Conservation (phyloP, 2,329 filamentous ascomycete genomes). For the Daldinia eschscholtzii region DNA sequence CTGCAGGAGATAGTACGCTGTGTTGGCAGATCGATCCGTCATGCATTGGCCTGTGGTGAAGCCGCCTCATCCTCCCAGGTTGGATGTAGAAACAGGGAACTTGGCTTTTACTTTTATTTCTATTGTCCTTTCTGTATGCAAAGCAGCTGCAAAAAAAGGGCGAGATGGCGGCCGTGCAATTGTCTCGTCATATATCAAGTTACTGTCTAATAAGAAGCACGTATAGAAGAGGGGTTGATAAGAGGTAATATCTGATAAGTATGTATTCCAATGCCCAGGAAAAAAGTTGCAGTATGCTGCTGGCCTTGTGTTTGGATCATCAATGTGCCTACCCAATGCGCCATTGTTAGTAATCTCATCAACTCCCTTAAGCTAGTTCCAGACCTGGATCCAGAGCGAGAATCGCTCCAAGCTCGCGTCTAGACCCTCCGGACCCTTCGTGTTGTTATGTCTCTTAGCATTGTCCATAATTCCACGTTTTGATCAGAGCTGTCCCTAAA, state of each 20-base stretch:
- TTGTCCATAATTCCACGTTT: constrained; percentile 14
- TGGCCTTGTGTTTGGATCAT: constrained; percentile 31
- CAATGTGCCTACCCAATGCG: constrained; percentile 36
- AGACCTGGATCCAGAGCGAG: constrained; percentile 34
- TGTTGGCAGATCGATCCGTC: constrained; percentile 50
- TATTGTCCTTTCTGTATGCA: neutral
- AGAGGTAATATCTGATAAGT: constrained; percentile 25
- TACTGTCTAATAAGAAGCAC: constrained; percentile 21
- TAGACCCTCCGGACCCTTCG: constrained; percentile 37
- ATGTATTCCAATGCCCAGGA: constrained; percentile 17
- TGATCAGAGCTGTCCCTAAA: constrained; percentile 1
- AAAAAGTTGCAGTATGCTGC: constrained; percentile 13
- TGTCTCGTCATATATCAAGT: constrained; percentile 40
- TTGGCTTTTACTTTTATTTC: neutral
- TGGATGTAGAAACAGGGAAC: constrained; percentile 19
- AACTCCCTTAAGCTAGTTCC: constrained; percentile 36
- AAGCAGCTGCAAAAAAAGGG: constrained; percentile 23
- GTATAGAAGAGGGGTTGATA: constrained; percentile 30
- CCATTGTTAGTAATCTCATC: constrained; percentile 38
- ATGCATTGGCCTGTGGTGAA: constrained; percentile 40
- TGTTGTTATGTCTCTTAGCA: constrained; percentile 23
- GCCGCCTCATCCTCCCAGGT: constrained; percentile 40
- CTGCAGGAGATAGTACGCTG: constrained; percentile 49
- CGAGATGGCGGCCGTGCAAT: constrained; percentile 21
- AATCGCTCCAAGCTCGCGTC: constrained; percentile 33